Evolutionary conservation across 148 eudicot genomes (phyloP).

Genomic region (Rheum nobile): DNA sequence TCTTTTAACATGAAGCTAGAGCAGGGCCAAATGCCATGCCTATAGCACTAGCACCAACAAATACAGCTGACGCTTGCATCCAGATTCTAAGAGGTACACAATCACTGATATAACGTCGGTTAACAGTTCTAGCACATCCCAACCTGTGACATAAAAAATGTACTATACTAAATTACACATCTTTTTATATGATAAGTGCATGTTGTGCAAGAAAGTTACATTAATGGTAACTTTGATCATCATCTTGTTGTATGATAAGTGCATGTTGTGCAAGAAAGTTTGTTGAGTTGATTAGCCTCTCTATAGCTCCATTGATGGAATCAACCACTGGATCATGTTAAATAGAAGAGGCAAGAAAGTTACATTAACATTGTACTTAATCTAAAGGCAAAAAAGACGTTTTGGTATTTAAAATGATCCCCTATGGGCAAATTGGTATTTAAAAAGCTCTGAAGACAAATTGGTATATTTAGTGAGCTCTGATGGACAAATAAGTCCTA

Average conservation of each 20-base stretch:
- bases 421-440: no score
- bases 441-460: no score
- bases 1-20: constrained; percentile 11
- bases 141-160: constrained; percentile 24
- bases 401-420: no score
- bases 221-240: no score
- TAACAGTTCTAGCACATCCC: constrained; percentile 38
- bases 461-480: no score
- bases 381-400: no score
- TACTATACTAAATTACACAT: no score
- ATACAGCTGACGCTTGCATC: constrained; percentile 37
- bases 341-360: background rate
- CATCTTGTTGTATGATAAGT: no score
- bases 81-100: constrained; percentile 33
- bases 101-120: constrained; percentile 41
- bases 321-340: constrained; percentile 46
- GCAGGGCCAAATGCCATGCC: constrained; percentile 39
- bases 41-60: constrained; percentile 35
- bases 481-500: no score
- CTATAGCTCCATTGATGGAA: constrained; percentile 40
- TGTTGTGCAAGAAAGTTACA: constrained; percentile 27
- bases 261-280: constrained; percentile 23
- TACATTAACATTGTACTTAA: no score
- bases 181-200: no score
- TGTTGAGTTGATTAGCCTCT: constrained; percentile 47